Evolutionary conservation across 768 basidiomycete genomes (phyloP).

Genomic region (Cystofilobasidium capitatum): DNA sequence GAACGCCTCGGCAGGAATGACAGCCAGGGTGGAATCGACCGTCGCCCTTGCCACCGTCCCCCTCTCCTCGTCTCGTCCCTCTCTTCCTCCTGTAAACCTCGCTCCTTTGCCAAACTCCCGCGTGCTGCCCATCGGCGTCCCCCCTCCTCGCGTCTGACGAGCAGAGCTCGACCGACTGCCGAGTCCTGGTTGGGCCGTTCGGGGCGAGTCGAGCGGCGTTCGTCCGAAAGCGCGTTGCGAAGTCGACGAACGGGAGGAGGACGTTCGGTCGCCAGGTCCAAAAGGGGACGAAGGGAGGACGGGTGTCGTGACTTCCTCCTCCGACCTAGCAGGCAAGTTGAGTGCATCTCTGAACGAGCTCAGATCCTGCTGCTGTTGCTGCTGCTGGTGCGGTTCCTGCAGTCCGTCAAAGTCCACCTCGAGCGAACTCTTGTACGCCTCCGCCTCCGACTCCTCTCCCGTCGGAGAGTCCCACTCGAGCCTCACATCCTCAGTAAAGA

Average conservation of each 20-base stretch:
- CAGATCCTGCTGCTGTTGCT: background rate
- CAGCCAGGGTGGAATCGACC: slow-evolving; percentile 91
- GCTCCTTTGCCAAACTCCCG: background rate
- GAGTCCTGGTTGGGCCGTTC: background rate
- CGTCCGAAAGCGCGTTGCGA: background rate
- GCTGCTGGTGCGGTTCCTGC: background rate
- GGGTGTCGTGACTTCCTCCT: background rate
- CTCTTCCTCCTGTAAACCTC: slow-evolving; percentile 15
- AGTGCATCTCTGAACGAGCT: background rate
- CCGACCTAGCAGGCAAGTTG: background rate
- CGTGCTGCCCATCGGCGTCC: background rate
- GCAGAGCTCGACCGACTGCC: background rate
- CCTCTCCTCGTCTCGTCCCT: slow-evolving; percentile 7
- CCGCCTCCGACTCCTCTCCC: background rate
- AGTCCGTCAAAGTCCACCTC: background rate
- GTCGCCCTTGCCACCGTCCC: slow-evolving; percentile 78
- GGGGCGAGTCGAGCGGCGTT: background rate
- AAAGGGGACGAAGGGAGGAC: background rate
- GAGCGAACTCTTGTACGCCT: background rate
- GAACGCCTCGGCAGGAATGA: slow-evolving; percentile 97
- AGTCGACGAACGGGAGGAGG: background rate
- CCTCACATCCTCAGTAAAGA: slow-evolving; percentile 79
- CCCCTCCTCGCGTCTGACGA: background rate
- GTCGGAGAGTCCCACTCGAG: slow-evolving; percentile 65
- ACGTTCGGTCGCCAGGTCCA: background rate